These are phyloP conservation scores for Wickerhamomyces kurtzmanii DNA, from an alignment of 805 yeast genomes.

Conservation along the genomic window DNA sequence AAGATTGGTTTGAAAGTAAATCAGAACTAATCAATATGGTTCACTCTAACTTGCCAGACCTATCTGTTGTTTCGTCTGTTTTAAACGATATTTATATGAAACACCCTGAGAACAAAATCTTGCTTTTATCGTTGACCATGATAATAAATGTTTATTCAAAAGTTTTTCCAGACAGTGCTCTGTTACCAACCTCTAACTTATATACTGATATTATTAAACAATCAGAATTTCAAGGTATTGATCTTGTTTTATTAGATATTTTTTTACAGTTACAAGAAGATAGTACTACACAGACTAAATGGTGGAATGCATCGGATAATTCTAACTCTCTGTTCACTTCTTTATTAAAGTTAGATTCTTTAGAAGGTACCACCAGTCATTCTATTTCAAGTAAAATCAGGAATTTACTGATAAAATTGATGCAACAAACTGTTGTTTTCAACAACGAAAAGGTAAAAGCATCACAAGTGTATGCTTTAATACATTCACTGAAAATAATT, in stretches of 20 bases:
- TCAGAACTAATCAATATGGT: constrained; percentile 24
- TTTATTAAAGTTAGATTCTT: constrained; percentile 42
- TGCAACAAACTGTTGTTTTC: constrained; percentile 45
- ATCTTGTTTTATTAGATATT: constrained; percentile 47
- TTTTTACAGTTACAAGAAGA: constrained; percentile 53
- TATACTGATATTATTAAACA: constrained; percentile 23
- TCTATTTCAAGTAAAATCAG: constrained; percentile 32
- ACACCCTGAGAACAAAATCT: constrained; percentile 29
- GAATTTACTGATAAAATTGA: constrained; percentile 36
- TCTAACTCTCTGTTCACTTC: constrained; percentile 59
- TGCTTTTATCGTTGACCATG: constrained; percentile 36
- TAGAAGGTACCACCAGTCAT: constrained; percentile 15
- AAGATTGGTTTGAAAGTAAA: constrained; percentile 30
- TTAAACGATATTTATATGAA: constrained; percentile 29
- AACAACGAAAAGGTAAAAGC: constrained; percentile 30
- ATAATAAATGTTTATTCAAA: constrained; percentile 30
- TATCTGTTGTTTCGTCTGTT: constrained; percentile 30
- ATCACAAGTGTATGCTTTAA: constrained; percentile 46
- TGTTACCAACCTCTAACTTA: constrained; percentile 22
- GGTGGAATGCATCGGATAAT: constrained; percentile 60
- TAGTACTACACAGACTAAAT: constrained; percentile 46
- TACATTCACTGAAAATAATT: constrained; percentile 32
- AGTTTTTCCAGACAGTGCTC: constrained; percentile 24
- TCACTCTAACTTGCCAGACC: constrained; percentile 36
- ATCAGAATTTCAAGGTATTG: constrained; percentile 34